Base-by-base conservation (phyloP, 306 rosid species). In the Potentilla sterilis region DNA sequence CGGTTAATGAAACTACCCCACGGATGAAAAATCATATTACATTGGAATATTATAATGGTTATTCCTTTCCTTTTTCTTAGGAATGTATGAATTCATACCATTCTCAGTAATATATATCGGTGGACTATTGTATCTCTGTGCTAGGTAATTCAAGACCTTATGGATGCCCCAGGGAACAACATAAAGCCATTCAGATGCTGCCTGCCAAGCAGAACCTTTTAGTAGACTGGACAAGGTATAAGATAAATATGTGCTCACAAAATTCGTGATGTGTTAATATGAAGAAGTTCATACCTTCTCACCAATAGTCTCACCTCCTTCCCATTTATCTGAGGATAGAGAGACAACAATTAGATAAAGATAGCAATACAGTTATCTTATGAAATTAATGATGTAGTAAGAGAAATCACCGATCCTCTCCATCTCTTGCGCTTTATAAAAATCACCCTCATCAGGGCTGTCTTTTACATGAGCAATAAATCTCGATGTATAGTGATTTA, bases 171-270 rank as follows among this genome's bases (percentile, higher is more conserved):
- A 94, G 52, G 98, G 98, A 91, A 94, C 97, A 75, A 90, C 81
- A 80, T 91, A 91, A 74, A 94, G 93, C 98, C 97, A 94, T 71
- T 94, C 97, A 46, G 98, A 94, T 80, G 98, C 98, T 54, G 98
- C 98, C 98, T 91, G 93, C 81, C 76, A 83, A 35, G 76, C 70
- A 72, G 46, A 77, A 77, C 49, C 7, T 13, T 73, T 79, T 73
- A 77, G 71, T 43, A 44, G 59, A 74, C 28, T 38, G 69, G 65
- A 74, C 66, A 69, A 59, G 49, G 43, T 19, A 58, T 43, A 40
- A 19, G 9, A 52, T 16, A 61, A 24, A 63, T 11, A 28, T 21
- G 42, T 52, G 73, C 79, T 22, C 9, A 4, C 11, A 51, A 57
- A 13, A 70, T 41, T 42, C 70, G 67, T 57, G 28, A 38, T 62